Percentiles rank a stretch among this genome's conserved stretches.
Evolutionary conservation across 2,329 filamentous ascomycete genomes (phyloP).

Genomic region (Neofusicoccum laricinum): DNA sequence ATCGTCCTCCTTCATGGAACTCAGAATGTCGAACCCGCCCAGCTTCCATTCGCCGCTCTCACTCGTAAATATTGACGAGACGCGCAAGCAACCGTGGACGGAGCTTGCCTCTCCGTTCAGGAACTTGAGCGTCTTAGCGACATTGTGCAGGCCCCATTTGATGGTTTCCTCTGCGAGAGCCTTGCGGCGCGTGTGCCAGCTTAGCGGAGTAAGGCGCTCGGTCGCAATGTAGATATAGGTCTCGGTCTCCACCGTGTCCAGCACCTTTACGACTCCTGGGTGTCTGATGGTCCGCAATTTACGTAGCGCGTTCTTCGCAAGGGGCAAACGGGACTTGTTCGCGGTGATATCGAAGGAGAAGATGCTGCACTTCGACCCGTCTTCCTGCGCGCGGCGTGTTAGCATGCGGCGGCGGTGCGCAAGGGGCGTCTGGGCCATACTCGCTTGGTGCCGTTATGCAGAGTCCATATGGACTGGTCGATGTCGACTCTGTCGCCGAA

Average conservation of each 20-base stretch:
- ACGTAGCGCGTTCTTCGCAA: constrained; percentile 90
- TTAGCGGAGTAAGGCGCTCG: constrained; percentile 79
- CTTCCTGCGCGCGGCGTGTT: constrained; percentile 60
- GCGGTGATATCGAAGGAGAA: constrained; percentile 89
- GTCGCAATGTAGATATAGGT: constrained; percentile 95
- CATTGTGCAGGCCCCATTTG: constrained; percentile 89
- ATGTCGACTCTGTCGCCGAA: constrained; percentile 92
- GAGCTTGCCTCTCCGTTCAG: constrained; percentile 92
- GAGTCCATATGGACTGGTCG: constrained; percentile 92
- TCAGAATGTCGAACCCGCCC: constrained; percentile 88
- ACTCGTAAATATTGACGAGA: constrained; percentile 85
- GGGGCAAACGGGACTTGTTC: constrained; percentile 75
- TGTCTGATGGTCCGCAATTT: constrained; percentile 92
- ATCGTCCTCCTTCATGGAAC: constrained; percentile 94
- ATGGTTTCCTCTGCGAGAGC: constrained; percentile 86
- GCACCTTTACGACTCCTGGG: constrained; percentile 87
- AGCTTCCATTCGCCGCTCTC: constrained; percentile 98
- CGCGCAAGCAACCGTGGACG: constrained; percentile 82
- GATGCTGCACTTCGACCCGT: constrained; percentile 90
- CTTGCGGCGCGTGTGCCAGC: constrained; percentile 87
- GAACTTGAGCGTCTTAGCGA: constrained; percentile 93
- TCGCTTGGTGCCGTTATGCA: constrained; percentile 90
- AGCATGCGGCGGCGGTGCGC: neutral
- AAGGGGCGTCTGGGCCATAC: constrained; percentile 48
- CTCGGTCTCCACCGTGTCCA: constrained; percentile 96